Evolutionary conservation across 768 basidiomycete species (phyloP), one percentile per base, ranked within the genome.

Genomic region (Leccinellum luteum): DNA sequence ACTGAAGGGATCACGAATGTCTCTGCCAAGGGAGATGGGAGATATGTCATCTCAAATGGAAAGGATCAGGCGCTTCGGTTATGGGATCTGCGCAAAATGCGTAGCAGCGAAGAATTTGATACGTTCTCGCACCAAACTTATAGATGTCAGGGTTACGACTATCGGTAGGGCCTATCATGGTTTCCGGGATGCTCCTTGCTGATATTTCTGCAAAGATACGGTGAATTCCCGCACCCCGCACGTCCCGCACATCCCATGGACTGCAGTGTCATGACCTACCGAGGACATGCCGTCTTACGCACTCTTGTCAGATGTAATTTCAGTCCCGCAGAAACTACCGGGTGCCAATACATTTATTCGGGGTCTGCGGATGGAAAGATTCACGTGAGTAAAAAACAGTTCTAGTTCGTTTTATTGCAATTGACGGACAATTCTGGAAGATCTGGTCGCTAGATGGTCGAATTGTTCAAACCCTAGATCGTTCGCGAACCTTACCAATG

Each of bases 301-400:
- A 99, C 97, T 0, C 83, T 99, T 55, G 97, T 99, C 64, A 82
- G 97, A 55, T 98, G 95, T 69, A 89, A 98, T 75, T 99, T 98
- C 75, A 95, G 93, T 64, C 97, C 97, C 21, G 79, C 79, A 5
- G 90, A 94, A 70, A 94, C 93, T 5, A 99, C 97, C 7, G 94
- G 94, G 9, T 81, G 84, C 57, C 90, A 90, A 64, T 99, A 98
- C 74, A 83, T 99, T 44, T 98, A 98, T 72, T 95, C 94, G 21
- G 96, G 96, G 25, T 91, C 92, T 17, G 81, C 87, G 7, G 92
- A 97, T 67, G 92, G 93, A 12, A 81, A 72, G 59, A 84, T 96
- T 53, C 94, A 96, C 71, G 92, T 93, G 60, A 50, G 84, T 70
- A 19, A 55, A 48, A 19, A 55, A 48, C 8, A 35, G 43, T 35